A percentile compares a stretch with the other conserved stretches of the same genome.
These are phyloP conservation scores for Mimosa pudica DNA, from an alignment of 306 rosid species.

Conservation along the genomic window DNA sequence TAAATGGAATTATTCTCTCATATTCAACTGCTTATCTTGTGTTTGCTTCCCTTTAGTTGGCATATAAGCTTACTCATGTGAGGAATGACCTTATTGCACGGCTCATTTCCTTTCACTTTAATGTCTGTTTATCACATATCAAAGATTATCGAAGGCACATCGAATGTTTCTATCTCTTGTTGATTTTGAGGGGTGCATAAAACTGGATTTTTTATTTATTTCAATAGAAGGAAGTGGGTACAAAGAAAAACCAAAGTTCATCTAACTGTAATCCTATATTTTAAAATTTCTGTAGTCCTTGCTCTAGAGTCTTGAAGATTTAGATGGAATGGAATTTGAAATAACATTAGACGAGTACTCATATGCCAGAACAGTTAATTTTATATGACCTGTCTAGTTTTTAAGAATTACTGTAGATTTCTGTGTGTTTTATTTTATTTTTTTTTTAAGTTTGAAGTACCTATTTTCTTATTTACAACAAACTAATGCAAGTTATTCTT, in stretches of 20 bases:
- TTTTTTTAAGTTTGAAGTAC: background rate
- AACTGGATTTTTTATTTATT: background rate
- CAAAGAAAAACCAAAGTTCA: background rate
- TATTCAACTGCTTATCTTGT: background rate
- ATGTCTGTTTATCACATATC: background rate
- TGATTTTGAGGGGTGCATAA: background rate
- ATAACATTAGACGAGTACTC: background rate
- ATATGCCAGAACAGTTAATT: background rate
- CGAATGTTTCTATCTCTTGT: slow-evolving; percentile 3
- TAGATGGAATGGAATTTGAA: background rate
- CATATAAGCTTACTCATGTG: background rate
- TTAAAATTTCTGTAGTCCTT: background rate
- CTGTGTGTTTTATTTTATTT: no score
- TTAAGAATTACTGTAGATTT: background rate
- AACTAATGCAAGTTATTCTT: slow-evolving; percentile 8
- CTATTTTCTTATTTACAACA: background rate
- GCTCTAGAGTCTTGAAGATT: background rate
- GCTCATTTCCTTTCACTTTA: background rate
- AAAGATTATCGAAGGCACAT: background rate
- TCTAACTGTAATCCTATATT: background rate
- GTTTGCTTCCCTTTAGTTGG: background rate
- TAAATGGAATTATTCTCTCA: background rate
- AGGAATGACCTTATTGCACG: background rate
- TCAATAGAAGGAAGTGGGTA: no score
- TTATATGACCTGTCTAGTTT: background rate